Percentiles rank a stretch among this genome's conserved stretches.
These are phyloP conservation scores for Globisporangium nunn DNA, from an alignment of 352 stramenopile species.

Conservation along the genomic window DNA sequence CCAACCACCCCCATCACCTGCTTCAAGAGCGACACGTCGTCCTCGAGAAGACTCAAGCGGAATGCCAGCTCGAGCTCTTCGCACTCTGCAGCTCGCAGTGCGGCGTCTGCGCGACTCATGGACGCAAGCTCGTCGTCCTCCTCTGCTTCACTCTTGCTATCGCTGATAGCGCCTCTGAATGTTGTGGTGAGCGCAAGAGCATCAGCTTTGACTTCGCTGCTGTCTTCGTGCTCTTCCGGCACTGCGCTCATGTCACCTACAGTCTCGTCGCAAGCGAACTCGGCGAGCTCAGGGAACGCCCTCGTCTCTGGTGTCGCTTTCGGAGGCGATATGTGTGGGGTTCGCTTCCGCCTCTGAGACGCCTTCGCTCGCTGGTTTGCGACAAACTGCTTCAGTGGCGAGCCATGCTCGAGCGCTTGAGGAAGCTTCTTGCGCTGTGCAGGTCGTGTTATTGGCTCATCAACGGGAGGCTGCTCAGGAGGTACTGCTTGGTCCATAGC, in stretches of 20 bases:
- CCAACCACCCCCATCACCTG: constrained; percentile 25
- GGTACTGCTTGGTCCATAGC: constrained; percentile 22
- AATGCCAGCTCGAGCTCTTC: constrained; percentile 44
- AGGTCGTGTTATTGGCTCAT: not conserved
- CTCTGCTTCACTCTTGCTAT: constrained; percentile 6
- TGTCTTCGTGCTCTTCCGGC: not conserved
- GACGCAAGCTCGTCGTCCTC: constrained; percentile 7
- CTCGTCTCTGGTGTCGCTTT: not conserved
- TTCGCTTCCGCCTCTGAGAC: not conserved
- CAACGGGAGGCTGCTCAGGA: constrained; percentile 14
- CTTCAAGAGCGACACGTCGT: constrained; percentile 33
- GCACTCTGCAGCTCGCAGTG: constrained; percentile 28
- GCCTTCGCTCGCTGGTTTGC: constrained; percentile 15
- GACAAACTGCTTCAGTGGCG: constrained; percentile 22
- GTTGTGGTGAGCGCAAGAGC: not conserved
- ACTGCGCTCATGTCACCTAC: not conserved
- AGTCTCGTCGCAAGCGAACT: constrained; percentile 1
- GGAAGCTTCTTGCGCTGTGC: not conserved
- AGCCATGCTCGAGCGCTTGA: not conserved
- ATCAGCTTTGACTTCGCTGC: not conserved
- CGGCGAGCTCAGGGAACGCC: not conserved
- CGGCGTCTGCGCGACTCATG: constrained; percentile 34
- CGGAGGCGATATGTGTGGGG: not conserved
- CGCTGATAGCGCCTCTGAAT: not conserved
- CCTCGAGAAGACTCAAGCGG: constrained; percentile 47